These are phyloP conservation scores for Ogataea paraovalis DNA, from an alignment of 805 yeast species.

Conservation along the genomic window DNA sequence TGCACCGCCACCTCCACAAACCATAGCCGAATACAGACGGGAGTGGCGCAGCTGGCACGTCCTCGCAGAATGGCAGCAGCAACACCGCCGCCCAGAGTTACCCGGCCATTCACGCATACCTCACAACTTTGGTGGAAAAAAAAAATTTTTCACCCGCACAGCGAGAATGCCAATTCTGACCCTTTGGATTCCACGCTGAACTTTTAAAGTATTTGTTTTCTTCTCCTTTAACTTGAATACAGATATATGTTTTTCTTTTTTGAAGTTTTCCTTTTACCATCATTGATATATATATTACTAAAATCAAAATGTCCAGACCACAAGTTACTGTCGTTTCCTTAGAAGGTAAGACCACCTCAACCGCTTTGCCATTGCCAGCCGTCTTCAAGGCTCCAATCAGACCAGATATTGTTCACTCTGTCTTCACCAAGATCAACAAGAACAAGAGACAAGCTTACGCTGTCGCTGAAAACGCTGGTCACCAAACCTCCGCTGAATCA, in stretches of 20 bases:
- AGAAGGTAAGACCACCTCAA: constrained; percentile 79
- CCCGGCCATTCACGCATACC: constrained; percentile 1
- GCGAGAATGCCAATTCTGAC: neutral
- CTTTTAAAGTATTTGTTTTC: too few relatives aligned
- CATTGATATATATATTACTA: constrained; percentile 5
- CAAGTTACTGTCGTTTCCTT: constrained; percentile 90
- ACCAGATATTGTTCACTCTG: constrained; percentile 98
- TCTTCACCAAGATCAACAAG: constrained; percentile 97
- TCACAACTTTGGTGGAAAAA: too few relatives aligned
- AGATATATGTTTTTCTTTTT: neutral
- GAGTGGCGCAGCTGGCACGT: neutral
- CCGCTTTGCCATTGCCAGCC: constrained; percentile 92
- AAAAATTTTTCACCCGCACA: neutral
- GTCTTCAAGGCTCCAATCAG: constrained; percentile 99
- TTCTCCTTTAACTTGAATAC: neutral
- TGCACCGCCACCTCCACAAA: too few relatives aligned
- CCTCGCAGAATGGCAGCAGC: too few relatives aligned
- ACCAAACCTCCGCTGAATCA: constrained; percentile 99
- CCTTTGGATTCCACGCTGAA: too few relatives aligned
- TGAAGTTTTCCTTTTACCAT: neutral
- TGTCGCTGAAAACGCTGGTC: constrained; percentile 98
- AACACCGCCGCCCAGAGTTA: neutral
- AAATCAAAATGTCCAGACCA: constrained; percentile 59
- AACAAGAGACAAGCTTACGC: constrained; percentile 99
- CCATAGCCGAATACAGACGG: too few relatives aligned